Evolutionary conservation across 2,329 filamentous ascomycete genomes (phyloP).

Genomic region (Aspergillus melleus): DNA sequence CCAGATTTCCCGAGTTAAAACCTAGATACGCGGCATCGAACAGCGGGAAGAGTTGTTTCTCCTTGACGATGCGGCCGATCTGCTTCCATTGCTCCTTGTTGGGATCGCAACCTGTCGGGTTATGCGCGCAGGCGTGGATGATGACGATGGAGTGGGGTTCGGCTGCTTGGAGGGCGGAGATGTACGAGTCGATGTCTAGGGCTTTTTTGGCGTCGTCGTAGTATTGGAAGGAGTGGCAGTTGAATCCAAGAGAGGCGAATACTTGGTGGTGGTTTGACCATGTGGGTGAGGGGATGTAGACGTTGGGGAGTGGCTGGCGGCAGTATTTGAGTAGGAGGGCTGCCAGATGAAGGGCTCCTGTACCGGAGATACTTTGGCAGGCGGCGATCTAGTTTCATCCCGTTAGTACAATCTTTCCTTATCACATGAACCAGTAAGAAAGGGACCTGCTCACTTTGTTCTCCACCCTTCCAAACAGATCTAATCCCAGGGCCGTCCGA

Average conservation of each 20-base stretch:
- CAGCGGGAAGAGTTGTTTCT: conserved; percentile 84
- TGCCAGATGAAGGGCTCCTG: conserved; percentile 41
- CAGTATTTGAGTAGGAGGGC: conserved; percentile 19
- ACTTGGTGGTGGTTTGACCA: conserved; percentile 99
- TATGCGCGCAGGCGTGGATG: conserved; percentile 92
- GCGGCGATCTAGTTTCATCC: conserved; percentile 38
- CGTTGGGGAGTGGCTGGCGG: conserved; percentile 36
- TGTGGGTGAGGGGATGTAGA: conserved; percentile 89
- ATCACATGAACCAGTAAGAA: background rate
- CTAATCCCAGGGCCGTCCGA: conserved; percentile 73
- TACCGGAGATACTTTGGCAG: conserved; percentile 87
- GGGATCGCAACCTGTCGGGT: conserved; percentile 93
- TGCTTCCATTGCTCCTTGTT: conserved; percentile 89
- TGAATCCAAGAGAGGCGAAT: conserved; percentile 79
- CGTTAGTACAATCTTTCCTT: background rate
- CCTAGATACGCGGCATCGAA: conserved; percentile 33
- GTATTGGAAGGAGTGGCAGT: conserved; percentile 53
- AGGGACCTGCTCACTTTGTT: conserved; percentile 11
- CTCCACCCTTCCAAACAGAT: conserved; percentile 6
- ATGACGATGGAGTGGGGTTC: conserved; percentile 79
- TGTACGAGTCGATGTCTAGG: conserved; percentile 24
- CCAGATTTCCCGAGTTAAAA: conserved; percentile 27
- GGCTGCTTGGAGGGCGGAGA: conserved; percentile 45
- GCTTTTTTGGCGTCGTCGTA: conserved; percentile 18
- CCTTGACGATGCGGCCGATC: conserved; percentile 71